phyloP scores from a whole-genome alignment of 345 rosid species.

The Eucalyptus polybractea region DNA sequence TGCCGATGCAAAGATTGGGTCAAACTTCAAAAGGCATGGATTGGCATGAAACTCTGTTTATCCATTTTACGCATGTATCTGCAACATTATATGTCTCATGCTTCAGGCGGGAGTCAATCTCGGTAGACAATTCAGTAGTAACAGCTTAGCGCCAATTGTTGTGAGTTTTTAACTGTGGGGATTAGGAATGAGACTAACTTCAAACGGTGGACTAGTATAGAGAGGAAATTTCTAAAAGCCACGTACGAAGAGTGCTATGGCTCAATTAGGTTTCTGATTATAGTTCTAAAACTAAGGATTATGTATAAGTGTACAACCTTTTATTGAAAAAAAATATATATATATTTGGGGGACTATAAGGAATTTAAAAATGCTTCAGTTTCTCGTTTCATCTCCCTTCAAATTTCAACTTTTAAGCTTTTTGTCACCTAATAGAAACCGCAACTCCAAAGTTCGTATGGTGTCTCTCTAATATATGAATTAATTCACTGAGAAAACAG shows the following conservation, averaged over 20 bases:
- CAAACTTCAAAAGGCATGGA: background rate
- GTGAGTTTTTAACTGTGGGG: background rate
- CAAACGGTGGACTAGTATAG: background rate
- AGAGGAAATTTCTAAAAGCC: background rate
- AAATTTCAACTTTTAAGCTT: background rate
- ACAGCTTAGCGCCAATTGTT: background rate
- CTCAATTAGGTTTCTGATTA: background rate
- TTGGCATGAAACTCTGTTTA: background rate
- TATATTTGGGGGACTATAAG: background rate
- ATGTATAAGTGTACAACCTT: background rate
- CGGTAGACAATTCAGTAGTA: background rate
- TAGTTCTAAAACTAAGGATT: background rate
- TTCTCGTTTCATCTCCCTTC: background rate
- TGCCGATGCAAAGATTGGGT: background rate
- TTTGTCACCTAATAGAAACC: background rate
- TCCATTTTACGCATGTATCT: background rate
- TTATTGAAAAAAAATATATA: background rate
- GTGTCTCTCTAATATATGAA: background rate
- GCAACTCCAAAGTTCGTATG: background rate
- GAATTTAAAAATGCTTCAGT: background rate
- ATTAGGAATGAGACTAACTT: background rate
- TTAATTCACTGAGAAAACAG: background rate
- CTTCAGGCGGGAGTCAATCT: background rate
- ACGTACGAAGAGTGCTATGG: background rate
- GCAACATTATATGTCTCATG: background rate